Conservation (phyloP, 1,284 basidiomycete species). For the Amylostereum areolatum region DNA sequence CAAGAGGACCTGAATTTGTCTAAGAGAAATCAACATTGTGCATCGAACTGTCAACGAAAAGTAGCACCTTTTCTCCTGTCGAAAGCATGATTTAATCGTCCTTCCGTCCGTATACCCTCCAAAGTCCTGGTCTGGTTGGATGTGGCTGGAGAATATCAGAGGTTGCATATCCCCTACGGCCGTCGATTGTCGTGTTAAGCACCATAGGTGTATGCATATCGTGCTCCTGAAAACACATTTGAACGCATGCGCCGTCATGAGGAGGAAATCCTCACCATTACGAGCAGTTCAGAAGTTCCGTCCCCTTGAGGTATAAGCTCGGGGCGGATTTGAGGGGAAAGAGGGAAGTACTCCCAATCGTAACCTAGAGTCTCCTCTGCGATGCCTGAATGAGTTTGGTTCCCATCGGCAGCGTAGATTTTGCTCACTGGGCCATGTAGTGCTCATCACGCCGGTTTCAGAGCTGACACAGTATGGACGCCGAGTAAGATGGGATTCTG, state of each 20-base stretch:
- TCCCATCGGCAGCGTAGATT: not conserved
- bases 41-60: not conserved
- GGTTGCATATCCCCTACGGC: conserved; percentile 20
- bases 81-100: conserved; percentile 41
- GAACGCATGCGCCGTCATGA: conserved; percentile 5
- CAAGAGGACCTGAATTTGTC: not conserved
- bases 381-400: conserved; percentile 1
- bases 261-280: conserved; percentile 7
- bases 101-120: conserved; percentile 33
- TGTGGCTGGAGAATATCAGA: conserved; percentile 37
- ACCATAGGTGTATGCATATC: conserved; percentile 9
- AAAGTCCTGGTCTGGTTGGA: conserved; percentile 31
- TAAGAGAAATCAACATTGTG: not conserved
- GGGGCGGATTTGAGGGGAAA: no score
- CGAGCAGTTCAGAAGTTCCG: no score
- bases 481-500: not conserved
- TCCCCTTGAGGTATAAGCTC: no score
- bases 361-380: conserved; percentile 1
- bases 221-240: conserved; percentile 7
- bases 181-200: conserved; percentile 16
- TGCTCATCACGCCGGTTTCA: not conserved
- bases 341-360: no score
- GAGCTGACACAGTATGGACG: conserved; percentile 1
- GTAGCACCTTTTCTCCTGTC: conserved; percentile 37
- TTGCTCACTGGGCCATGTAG: not conserved